A percentile compares a stretch with the other conserved stretches of the same genome.
Conservation (phyloP, 164 flowering plant species). For the Litsea cubeba region DNA sequence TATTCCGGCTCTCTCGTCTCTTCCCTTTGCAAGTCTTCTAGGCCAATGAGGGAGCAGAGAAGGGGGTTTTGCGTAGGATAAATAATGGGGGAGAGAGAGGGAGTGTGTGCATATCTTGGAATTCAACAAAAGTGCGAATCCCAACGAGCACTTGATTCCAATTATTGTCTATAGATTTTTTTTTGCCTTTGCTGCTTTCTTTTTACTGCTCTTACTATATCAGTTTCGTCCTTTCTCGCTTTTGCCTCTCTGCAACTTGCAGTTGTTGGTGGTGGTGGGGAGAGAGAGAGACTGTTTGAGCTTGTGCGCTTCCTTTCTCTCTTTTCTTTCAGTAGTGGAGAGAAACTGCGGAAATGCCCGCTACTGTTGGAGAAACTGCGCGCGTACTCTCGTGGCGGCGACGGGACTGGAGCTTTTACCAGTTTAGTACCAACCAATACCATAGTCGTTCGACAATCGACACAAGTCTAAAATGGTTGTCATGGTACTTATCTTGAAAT, state of each 20-base stretch:
- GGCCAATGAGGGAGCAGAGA: constrained; percentile 11
- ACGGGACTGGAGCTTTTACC: too few relatives aligned
- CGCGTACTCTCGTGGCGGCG: too few relatives aligned
- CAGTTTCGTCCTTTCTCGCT: background rate
- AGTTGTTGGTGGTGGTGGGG: too few relatives aligned
- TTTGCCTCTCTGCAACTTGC: background rate
- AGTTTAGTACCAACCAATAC: too few relatives aligned
- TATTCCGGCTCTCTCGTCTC: background rate
- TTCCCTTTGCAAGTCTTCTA: background rate
- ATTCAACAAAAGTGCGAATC: constrained; percentile 59
- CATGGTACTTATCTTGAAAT: too few relatives aligned
- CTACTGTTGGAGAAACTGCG: too few relatives aligned
- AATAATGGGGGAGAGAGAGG: constrained; percentile 5
- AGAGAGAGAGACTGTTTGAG: too few relatives aligned
- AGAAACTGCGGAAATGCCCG: too few relatives aligned
- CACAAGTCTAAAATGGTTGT: too few relatives aligned
- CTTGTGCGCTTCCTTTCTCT: too few relatives aligned
- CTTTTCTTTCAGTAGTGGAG: too few relatives aligned
- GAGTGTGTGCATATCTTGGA: constrained; percentile 40
- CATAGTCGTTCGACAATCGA: too few relatives aligned
- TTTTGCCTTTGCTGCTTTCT: background rate
- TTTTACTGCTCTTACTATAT: background rate
- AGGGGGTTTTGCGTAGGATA: background rate
- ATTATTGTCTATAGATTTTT: constrained; percentile 29
- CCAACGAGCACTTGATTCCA: constrained; percentile 66